These are phyloP conservation scores for Debaryomyces robertsiae DNA, from an alignment of 1,139 yeast species.

Conservation along the genomic window DNA sequence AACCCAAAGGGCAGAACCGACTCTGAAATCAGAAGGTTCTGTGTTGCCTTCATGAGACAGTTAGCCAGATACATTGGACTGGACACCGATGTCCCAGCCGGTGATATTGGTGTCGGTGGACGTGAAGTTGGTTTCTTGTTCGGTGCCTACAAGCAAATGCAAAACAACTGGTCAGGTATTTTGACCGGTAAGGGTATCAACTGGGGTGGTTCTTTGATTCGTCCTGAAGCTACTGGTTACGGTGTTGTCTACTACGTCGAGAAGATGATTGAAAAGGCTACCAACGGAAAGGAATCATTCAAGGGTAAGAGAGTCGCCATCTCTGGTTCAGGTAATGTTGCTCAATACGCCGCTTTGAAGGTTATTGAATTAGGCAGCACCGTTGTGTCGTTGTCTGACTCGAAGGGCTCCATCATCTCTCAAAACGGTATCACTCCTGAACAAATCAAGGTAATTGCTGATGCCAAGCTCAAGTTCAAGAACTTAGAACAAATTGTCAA, in stretches of 20 bases:
- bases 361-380: constrained; percentile 95
- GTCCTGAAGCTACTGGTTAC: constrained; percentile 99
- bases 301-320: constrained; percentile 92
- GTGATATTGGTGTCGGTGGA: constrained; percentile 96
- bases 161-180: constrained; percentile 95
- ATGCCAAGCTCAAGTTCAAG: constrained; percentile 80
- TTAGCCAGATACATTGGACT: constrained; percentile 95
- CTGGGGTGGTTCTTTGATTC: constrained; percentile 99
- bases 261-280: constrained; percentile 94
- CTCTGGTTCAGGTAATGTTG: constrained; percentile 98
- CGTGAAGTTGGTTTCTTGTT: constrained; percentile 88
- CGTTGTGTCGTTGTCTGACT: constrained; percentile 92
- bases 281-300: constrained; percentile 85
- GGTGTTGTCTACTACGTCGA: constrained; percentile 96
- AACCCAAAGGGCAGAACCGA: constrained; percentile 95
- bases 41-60: constrained; percentile 94
- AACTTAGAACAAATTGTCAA: constrained; percentile 67
- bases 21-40: constrained; percentile 93
- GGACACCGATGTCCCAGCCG: constrained; percentile 96
- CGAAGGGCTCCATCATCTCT: constrained; percentile 82
- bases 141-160: constrained; percentile 94
- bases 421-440: constrained; percentile 80
- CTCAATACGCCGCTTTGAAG: constrained; percentile 98
- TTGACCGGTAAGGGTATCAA: constrained; percentile 96
- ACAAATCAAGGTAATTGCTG: constrained; percentile 77